A percentile compares a stretch with the other conserved stretches of the same genome.
These are phyloP conservation scores for Dactylellina parvicollis DNA, from an alignment of 2,329 filamentous ascomycete species.

Conservation along the genomic window DNA sequence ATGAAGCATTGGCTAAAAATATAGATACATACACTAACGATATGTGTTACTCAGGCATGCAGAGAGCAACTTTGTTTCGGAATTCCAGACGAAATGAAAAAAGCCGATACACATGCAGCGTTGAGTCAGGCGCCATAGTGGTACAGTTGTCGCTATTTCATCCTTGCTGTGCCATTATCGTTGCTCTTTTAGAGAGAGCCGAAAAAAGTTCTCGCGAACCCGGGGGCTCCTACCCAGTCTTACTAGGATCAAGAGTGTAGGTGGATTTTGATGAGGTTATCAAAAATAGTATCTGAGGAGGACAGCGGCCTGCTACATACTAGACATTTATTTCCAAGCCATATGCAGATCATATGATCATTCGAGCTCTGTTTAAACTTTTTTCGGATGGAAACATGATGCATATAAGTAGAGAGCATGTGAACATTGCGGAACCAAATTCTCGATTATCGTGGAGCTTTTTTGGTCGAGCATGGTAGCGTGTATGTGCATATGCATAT, in stretches of 20 bases:
- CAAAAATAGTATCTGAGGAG: background rate
- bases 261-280: background rate
- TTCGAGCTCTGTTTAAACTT: background rate
- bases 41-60: too few relatives aligned
- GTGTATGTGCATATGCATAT: constrained; percentile 9
- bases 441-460: constrained; percentile 19
- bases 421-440: constrained; percentile 26
- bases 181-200: too few relatives aligned
- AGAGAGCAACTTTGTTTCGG: too few relatives aligned
- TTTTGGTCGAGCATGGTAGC: constrained; percentile 3
- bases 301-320: background rate
- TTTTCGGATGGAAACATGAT: background rate
- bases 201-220: too few relatives aligned
- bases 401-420: constrained; percentile 14
- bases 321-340: too few relatives aligned
- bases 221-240: too few relatives aligned
- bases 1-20: too few relatives aligned
- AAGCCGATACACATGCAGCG: background rate
- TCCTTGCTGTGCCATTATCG: background rate
- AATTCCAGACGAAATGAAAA: background rate
- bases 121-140: background rate
- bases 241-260: too few relatives aligned
- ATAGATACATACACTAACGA: too few relatives aligned
- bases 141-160: background rate
- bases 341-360: too few relatives aligned